Base-by-base conservation (phyloP, 2,329 filamentous ascomycete species). In the Trichoderma arundinaceum region DNA sequence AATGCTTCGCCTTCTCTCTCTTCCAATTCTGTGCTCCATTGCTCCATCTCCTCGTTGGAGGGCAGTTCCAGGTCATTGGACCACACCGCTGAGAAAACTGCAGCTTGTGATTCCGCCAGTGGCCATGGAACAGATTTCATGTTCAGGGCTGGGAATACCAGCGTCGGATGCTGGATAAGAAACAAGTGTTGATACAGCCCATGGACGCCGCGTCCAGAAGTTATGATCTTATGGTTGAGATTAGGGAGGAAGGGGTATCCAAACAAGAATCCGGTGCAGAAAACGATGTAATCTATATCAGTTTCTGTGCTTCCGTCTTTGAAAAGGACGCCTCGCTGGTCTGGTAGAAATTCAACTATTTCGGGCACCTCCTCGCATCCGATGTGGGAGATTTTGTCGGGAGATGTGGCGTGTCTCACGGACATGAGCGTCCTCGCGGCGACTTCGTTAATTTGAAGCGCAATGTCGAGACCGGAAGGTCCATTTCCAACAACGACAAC, bases 81-180 rank as follows among this genome's bases (percentile, higher is more conserved):
- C 85, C 92, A 96, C 0, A 94, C 84, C 1, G 92, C 86, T 2
- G 93, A 87, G 52, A 96, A 82, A 0, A 92, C 85, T 0, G 93
- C 90, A 1, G 88, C 88, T 77, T 97, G 94, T 6, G 86, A 88
- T 78, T 97, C 92, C 0, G 89, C 84, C 1, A 95, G 72, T 0
- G 92, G 90, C 74, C 96, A 96, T 0, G 94, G 94, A n/a, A 96
- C 90, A n/a, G 95, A 86, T 70, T 90, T 90, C 74, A 93, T 90
- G 15, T 91, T 89, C 44, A 97, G 81, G 0, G 86, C 87, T 0
- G 91, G 83, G 74, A 97, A 94, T 0, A 86, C 89, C 1, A 98
- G 81, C 0, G 92, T 95, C 1, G 94, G 92, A 67, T 92, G 86
- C 1, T 86, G 80, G 3, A 89, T 88, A 74, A 89, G 88, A 75